A percentile compares a stretch with the other conserved stretches of the same genome.
These are phyloP conservation scores for Hericium erinaceus DNA, from an alignment of 768 basidiomycete species.

Conservation along the genomic window DNA sequence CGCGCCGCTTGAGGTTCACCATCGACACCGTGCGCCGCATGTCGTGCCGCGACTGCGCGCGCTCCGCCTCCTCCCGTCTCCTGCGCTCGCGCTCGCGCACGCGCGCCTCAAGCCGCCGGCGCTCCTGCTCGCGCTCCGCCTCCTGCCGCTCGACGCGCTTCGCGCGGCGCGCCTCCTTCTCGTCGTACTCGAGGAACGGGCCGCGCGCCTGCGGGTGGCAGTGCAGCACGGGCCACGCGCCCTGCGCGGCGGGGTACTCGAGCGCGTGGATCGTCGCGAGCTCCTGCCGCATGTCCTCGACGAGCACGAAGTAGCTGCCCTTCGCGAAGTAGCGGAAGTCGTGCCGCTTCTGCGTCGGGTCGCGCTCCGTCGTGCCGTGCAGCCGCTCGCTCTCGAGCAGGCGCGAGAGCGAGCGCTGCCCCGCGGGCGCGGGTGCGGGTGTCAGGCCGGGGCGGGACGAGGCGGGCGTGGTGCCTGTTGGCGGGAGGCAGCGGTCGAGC, in stretches of 20 bases:
- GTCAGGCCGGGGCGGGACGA: constrained; percentile 1
- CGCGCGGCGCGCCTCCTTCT: constrained; percentile 51
- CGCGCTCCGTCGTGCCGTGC: constrained; percentile 83
- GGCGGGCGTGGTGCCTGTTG: constrained; percentile 18
- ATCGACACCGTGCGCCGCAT: constrained; percentile 69
- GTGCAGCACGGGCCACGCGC: constrained; percentile 77
- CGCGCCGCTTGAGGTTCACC: constrained; percentile 60
- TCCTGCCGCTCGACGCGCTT: constrained; percentile 24
- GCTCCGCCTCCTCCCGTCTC: constrained; percentile 14
- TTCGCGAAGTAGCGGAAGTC: constrained; percentile 84
- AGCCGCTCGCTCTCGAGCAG: constrained; percentile 75
- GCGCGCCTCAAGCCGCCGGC: constrained; percentile 18
- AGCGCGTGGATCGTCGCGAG: constrained; percentile 77
- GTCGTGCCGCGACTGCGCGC: constrained; percentile 38
- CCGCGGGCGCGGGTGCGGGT: constrained; percentile 21
- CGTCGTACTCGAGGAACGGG: constrained; percentile 70
- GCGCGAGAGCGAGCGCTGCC: constrained; percentile 42
- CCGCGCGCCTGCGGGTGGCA: constrained; percentile 67
- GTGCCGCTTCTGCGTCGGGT: constrained; percentile 78
- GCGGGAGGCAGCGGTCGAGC: constrained; percentile 52
- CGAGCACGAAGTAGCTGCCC: constrained; percentile 68
- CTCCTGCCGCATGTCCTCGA: constrained; percentile 84
- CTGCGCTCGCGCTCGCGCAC: constrained; percentile 23
- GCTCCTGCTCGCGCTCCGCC: constrained; percentile 36
- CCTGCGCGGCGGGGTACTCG: constrained; percentile 59